Evolutionary conservation across 2,329 filamentous ascomycete genomes (phyloP).

Genomic region (Xylariales sp.): DNA sequence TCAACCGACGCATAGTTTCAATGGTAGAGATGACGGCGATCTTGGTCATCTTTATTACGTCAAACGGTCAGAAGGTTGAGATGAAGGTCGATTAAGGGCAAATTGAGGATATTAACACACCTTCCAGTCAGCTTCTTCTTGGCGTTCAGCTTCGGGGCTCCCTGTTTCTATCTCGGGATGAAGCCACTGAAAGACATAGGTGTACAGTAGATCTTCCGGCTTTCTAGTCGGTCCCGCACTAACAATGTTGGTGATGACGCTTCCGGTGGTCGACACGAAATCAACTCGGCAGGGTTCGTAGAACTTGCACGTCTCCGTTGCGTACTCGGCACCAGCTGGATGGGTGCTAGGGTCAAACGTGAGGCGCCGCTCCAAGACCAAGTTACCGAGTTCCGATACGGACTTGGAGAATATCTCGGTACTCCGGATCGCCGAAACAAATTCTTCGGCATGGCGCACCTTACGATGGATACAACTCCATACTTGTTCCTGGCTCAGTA

Average conservation of each 20-base stretch:
- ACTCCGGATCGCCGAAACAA: not conserved
- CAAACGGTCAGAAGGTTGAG: not conserved
- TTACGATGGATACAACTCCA: not conserved
- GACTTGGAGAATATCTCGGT: too few species aligned
- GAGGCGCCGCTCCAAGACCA: not conserved
- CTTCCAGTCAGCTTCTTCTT: not conserved
- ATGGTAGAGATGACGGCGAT: not conserved
- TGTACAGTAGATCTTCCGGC: not conserved
- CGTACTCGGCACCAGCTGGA: too few species aligned
- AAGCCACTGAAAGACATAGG: not conserved
- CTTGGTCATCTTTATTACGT: not conserved
- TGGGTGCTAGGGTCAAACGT: not conserved
- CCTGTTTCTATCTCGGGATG: not conserved
- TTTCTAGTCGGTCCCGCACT: not conserved
- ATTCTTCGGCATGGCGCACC: not conserved
- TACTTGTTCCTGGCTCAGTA: not conserved
- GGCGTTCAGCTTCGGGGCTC: not conserved
- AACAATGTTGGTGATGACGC: not conserved
- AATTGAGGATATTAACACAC: too few species aligned
- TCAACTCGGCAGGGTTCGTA: not conserved
- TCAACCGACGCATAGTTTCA: not conserved
- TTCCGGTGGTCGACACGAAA: not conserved
- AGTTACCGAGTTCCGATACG: too few species aligned
- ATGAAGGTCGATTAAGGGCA: not conserved
- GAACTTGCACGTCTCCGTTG: not conserved